Evolutionary conservation across 2,329 filamentous ascomycete species (phyloP).

Genomic region (Huntiella decipiens): DNA sequence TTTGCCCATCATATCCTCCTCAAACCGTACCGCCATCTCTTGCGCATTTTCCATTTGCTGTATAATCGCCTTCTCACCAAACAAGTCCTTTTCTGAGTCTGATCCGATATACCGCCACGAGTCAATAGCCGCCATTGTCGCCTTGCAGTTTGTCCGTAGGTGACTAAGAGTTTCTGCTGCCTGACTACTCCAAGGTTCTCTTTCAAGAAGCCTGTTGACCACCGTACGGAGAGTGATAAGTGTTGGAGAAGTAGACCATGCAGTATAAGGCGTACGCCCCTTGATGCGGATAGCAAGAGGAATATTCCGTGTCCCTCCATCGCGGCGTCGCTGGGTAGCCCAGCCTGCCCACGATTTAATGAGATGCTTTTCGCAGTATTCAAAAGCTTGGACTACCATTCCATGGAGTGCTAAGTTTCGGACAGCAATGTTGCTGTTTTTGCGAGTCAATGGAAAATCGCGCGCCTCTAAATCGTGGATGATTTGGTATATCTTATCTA

Average conservation of each 20-base stretch:
- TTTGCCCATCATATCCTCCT: too few species aligned
- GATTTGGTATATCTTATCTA: too few species aligned
- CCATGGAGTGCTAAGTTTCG: conserved; percentile 43
- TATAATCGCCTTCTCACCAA: conserved; percentile 10
- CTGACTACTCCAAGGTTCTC: conserved; percentile 29
- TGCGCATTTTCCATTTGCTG: background rate
- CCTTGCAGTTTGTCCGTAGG: conserved; percentile 19
- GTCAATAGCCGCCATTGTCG: conserved; percentile 17
- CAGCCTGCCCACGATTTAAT: conserved; percentile 69
- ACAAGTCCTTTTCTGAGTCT: conserved; percentile 8
- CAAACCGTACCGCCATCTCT: too few species aligned
- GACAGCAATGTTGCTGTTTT: conserved; percentile 67
- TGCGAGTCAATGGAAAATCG: conserved; percentile 48
- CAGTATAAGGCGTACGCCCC: conserved; percentile 18
- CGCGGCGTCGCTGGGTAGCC: conserved; percentile 22
- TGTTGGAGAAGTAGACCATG: conserved; percentile 25
- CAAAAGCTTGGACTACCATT: conserved; percentile 48
- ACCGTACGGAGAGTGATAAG: conserved; percentile 29
- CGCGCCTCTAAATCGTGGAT: too few species aligned
- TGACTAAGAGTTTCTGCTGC: conserved; percentile 18
- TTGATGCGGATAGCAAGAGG: conserved; percentile 14
- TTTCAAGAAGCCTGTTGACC: conserved; percentile 29
- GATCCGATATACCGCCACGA: conserved; percentile 9
- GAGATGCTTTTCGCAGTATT: conserved; percentile 54
- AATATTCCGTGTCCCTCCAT: conserved; percentile 12